A percentile compares a stretch with the other conserved stretches of the same genome.
phyloP scores from a whole-genome alignment of 805 yeast genomes.

The Candida caryicola region DNA sequence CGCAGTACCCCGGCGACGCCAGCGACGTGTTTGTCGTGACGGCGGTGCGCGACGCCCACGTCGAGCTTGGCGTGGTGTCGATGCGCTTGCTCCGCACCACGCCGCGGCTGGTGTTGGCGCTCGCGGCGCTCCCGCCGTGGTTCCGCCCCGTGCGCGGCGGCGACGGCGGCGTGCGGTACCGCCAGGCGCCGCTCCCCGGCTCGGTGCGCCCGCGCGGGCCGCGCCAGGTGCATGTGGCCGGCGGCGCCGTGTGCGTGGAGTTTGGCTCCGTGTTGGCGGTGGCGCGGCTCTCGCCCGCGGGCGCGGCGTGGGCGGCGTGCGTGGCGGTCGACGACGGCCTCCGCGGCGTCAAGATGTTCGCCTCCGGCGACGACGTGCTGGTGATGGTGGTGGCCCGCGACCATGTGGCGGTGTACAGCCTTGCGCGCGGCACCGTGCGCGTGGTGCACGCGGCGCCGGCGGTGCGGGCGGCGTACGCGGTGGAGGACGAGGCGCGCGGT shows the following conservation, averaged over 20 bases:
- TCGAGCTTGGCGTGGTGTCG: not conserved
- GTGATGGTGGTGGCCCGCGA: constrained; percentile 3
- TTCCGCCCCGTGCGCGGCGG: too few relatives aligned
- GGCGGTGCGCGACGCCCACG: too few relatives aligned
- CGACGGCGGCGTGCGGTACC: constrained; percentile 30
- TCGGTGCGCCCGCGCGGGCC: constrained; percentile 15
- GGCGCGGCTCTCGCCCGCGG: not conserved
- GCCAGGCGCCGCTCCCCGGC: constrained; percentile 23
- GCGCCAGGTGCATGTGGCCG: not conserved
- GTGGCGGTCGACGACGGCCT: not conserved
- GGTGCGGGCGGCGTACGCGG: constrained; percentile 1
- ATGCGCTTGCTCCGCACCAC: not conserved
- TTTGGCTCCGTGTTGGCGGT: not conserved
- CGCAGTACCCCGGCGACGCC: not conserved
- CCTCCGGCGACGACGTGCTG: not conserved
- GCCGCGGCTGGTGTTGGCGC: too few relatives aligned
- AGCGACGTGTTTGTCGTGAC: constrained; percentile 1
- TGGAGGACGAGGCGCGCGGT: too few relatives aligned
- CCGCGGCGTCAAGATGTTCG: not conserved
- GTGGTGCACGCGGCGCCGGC: constrained; percentile 3
- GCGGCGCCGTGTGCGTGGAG: not conserved
- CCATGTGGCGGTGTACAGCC: constrained; percentile 6
- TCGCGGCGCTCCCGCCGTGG: too few relatives aligned
- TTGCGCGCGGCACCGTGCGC: constrained; percentile 1
- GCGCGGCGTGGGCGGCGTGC: not conserved